phyloP scores from a whole-genome alignment of 495 filamentous ascomycete genomes.

The Arthonia radiata region DNA sequence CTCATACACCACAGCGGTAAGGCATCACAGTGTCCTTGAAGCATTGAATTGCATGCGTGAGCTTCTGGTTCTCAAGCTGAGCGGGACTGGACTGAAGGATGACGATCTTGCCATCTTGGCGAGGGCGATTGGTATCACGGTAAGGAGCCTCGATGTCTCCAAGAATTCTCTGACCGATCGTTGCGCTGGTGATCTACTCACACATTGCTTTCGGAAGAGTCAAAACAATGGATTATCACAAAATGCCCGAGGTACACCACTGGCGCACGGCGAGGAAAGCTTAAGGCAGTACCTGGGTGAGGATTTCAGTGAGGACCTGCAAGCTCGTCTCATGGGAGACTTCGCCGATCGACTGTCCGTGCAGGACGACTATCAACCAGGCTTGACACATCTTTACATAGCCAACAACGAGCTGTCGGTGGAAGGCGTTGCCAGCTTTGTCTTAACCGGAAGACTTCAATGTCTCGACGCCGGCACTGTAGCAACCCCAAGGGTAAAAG shows the following conservation, averaged over 20 bases:
- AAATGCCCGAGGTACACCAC: conserved; percentile 5
- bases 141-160: conserved; percentile 33
- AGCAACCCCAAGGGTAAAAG: conserved; percentile 9
- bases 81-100: conserved; percentile 30
- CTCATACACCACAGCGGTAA: conserved; percentile 30
- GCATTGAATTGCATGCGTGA: conserved; percentile 18
- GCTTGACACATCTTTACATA: conserved; percentile 35
- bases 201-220: conserved; percentile 20
- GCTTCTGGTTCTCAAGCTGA: conserved; percentile 33
- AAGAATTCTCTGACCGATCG: conserved; percentile 33
- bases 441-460: conserved; percentile 24
- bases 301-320: conserved; percentile 23
- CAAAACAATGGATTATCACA: background rate
- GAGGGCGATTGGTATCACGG: conserved; percentile 22
- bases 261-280: too few relatives aligned
- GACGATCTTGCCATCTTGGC: conserved; percentile 27
- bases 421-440: conserved; percentile 27
- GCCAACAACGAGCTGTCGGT: conserved; percentile 16
- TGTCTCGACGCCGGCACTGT: conserved; percentile 26
- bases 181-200: conserved; percentile 24
- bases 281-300: conserved; percentile 18
- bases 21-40: conserved; percentile 24
- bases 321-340: conserved; percentile 23
- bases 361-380: conserved; percentile 24
- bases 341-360: conserved; percentile 25